These are phyloP conservation scores for Cokeromyces recurvatus DNA, from an alignment of 371 early-diverging fungal genomes.

Conservation along the genomic window DNA sequence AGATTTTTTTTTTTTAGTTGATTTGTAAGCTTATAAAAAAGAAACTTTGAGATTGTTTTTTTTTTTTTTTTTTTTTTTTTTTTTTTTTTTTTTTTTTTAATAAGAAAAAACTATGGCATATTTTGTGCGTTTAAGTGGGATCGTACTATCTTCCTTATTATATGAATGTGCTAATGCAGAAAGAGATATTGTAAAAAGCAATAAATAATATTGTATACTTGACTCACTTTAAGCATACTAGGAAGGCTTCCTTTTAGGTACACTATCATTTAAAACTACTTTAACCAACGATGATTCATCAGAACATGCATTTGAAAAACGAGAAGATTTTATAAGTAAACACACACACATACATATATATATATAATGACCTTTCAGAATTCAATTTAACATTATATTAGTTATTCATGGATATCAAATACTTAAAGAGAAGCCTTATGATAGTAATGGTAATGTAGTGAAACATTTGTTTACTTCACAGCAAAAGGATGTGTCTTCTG, in stretches of 20 bases:
- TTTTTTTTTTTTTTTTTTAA: too few relatives aligned
- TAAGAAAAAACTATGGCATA: constrained; percentile 9
- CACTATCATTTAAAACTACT: constrained; percentile 7
- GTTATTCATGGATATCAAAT: constrained; percentile 23
- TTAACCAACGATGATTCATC: constrained; percentile 10
- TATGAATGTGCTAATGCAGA: constrained; percentile 17
- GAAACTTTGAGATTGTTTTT: too few relatives aligned
- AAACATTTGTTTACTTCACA: background rate
- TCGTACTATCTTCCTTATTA: constrained; percentile 16
- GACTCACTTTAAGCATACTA: background rate
- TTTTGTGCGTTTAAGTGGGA: constrained; percentile 18
- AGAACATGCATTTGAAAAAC: constrained; percentile 11
- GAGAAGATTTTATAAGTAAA: constrained; percentile 20
- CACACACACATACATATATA: too few relatives aligned
- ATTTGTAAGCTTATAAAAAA: too few relatives aligned
- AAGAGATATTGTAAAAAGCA: constrained; percentile 10
- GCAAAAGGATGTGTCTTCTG: constrained; percentile 1
- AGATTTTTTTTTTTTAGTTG: too few relatives aligned
- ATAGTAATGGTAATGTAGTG: constrained; percentile 6
- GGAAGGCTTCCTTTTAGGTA: constrained; percentile 22
- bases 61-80: too few relatives aligned
- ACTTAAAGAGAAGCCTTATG: constrained; percentile 12
- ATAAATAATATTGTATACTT: background rate
- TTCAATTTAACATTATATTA: too few relatives aligned
- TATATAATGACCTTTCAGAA: too few relatives aligned